phyloP scores from a whole-genome alignment of 768 basidiomycete genomes.

The Epithele typhae region DNA sequence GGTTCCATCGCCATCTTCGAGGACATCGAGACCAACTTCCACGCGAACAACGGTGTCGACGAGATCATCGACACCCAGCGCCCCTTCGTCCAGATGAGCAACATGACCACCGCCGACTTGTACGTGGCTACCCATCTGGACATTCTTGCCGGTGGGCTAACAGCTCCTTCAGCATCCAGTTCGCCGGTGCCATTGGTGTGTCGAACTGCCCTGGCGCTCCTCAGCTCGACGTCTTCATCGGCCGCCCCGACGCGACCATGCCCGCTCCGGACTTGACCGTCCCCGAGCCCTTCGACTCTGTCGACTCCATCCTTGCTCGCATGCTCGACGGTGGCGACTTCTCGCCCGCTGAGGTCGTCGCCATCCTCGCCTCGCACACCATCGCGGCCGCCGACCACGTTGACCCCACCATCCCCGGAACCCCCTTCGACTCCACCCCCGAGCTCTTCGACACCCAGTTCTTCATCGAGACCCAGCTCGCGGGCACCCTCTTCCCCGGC shows the following conservation, averaged over 20 bases:
- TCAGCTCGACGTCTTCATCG: conserved; percentile 21
- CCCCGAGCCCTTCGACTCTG: conserved; percentile 16
- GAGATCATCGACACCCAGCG: conserved; percentile 20
- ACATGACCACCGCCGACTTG: conserved; percentile 18
- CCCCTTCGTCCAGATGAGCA: conserved; percentile 18
- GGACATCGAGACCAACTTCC: conserved; percentile 38
- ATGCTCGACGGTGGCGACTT: conserved; percentile 7
- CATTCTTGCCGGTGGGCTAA: too few relatives aligned
- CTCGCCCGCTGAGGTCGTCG: conserved; percentile 7
- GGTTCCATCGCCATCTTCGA: conserved; percentile 45
- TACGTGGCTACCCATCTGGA: too few relatives aligned
- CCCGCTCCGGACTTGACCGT: conserved; percentile 14
- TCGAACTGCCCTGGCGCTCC: conserved; percentile 22
- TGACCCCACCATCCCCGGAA: conserved; percentile 20
- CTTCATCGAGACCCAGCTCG: conserved; percentile 23
- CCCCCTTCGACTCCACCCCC: conserved; percentile 25
- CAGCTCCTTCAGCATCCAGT: conserved; percentile 17
- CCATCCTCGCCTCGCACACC: conserved; percentile 21
- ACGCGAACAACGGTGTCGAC: conserved; percentile 32
- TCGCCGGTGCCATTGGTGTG: conserved; percentile 25
- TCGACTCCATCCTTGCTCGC: conserved; percentile 9
- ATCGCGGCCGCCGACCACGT: conserved; percentile 22
- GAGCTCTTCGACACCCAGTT: conserved; percentile 22
- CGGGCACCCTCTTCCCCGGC: conserved; percentile 22
- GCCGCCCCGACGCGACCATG: conserved; percentile 20